A percentile compares a stretch with the other conserved stretches of the same genome.
Evolutionary conservation across 192 early-diverging fungal species (phyloP).

Genomic region (Entomortierella lignicola): DNA sequence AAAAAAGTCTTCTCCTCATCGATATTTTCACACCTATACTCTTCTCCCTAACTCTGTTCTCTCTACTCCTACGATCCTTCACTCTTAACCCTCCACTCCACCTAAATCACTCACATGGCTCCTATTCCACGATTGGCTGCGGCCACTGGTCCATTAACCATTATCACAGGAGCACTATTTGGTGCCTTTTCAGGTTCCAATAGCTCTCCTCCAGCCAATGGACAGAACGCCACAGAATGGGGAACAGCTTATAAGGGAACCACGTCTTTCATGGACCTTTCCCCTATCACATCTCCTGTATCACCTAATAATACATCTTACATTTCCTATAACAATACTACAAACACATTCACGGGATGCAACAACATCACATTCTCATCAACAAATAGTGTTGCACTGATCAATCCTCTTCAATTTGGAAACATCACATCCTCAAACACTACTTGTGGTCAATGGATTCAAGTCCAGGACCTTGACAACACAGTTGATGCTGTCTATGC

Average conservation of each 20-base stretch:
- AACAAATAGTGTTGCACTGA: conserved; percentile 32
- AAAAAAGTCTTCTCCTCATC: no score
- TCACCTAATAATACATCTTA: conserved; percentile 13
- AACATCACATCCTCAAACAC: conserved; percentile 17
- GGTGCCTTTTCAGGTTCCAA: conserved; percentile 35
- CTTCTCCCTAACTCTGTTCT: no score
- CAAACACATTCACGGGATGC: conserved; percentile 31
- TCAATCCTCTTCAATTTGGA: conserved; percentile 50
- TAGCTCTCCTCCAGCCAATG: conserved; percentile 42
- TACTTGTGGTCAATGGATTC: conserved; percentile 48
- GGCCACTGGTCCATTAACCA: conserved; percentile 36
- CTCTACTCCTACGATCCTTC: not conserved
- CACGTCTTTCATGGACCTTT: conserved; percentile 31
- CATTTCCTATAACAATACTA: conserved; percentile 28
- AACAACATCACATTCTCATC: conserved; percentile 33
- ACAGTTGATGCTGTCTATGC: conserved; percentile 17
- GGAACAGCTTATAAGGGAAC: conserved; percentile 37
- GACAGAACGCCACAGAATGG: conserved; percentile 37
- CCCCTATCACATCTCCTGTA: conserved; percentile 9
- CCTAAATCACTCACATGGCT: conserved; percentile 16
- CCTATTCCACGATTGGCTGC: conserved; percentile 41
- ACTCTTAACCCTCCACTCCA: not conserved
- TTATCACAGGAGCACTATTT: conserved; percentile 45
- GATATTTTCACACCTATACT: no score
- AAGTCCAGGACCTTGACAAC: conserved; percentile 40